These are phyloP conservation scores for Cryphonectria japonica DNA, from an alignment of 2,329 filamentous ascomycete species.

Conservation along the genomic window DNA sequence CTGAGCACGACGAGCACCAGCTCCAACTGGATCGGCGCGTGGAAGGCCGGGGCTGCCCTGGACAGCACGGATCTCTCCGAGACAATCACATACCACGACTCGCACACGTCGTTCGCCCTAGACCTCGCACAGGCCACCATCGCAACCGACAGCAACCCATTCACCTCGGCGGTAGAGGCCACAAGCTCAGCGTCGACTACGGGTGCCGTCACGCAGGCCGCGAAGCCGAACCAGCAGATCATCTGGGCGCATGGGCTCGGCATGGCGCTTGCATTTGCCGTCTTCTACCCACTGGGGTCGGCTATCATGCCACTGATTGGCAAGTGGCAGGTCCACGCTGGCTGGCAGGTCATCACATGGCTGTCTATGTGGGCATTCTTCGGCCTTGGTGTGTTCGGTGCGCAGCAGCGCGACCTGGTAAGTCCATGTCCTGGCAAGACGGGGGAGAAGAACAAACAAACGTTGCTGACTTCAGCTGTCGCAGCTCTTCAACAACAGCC, in stretches of 20 bases:
- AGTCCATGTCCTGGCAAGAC: not conserved
- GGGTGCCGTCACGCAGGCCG: slow-evolving; percentile 34
- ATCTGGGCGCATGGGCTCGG: slow-evolving; percentile 59
- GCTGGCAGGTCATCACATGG: slow-evolving; percentile 58
- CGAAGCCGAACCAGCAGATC: slow-evolving; percentile 30
- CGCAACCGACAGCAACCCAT: slow-evolving; percentile 56
- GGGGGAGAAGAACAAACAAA: not conserved
- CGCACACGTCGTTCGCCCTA: slow-evolving; percentile 47
- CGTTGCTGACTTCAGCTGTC: not conserved
- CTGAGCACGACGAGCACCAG: slow-evolving; percentile 47
- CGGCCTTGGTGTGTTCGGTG: slow-evolving; percentile 56
- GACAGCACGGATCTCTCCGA: slow-evolving; percentile 46
- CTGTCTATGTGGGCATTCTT: slow-evolving; percentile 64
- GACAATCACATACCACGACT: slow-evolving; percentile 52
- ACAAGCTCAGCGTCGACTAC: slow-evolving; percentile 19
- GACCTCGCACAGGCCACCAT: slow-evolving; percentile 54
- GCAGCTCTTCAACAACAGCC: slow-evolving; percentile 56
- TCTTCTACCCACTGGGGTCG: slow-evolving; percentile 64
- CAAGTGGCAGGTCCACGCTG: slow-evolving; percentile 61
- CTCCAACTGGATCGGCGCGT: slow-evolving; percentile 58
- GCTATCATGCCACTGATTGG: slow-evolving; percentile 63
- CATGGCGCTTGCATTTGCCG: slow-evolving; percentile 62
- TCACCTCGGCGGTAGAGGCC: slow-evolving; percentile 36
- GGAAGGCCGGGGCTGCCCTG: slow-evolving; percentile 52
- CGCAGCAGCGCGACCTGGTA: slow-evolving; percentile 48